Evolutionary conservation across 2,329 filamentous ascomycete species (phyloP).

Genomic region (Scleromitrula shiraiana): DNA sequence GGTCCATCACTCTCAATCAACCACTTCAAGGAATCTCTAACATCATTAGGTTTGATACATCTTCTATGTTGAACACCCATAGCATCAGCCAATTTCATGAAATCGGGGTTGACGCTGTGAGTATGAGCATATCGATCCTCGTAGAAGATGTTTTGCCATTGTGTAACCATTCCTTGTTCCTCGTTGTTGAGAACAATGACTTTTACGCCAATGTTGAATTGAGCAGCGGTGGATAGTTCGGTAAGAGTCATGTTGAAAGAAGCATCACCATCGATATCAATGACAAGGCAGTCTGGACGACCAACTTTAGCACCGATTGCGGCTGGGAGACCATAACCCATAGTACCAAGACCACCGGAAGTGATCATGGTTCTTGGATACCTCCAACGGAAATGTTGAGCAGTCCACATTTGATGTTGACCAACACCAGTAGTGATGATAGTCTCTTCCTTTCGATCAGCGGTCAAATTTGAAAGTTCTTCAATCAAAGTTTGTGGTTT

Average conservation of each 20-base stretch:
- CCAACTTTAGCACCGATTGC: constrained; percentile 94
- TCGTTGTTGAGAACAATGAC: constrained; percentile 93
- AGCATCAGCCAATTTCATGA: constrained; percentile 84
- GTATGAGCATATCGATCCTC: constrained; percentile 89
- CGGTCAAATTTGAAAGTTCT: constrained; percentile 78
- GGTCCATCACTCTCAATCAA: constrained; percentile 86
- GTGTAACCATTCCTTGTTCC: constrained; percentile 97
- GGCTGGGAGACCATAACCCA: constrained; percentile 91
- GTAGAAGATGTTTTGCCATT: constrained; percentile 98
- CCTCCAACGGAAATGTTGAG: constrained; percentile 94
- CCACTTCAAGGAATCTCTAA: constrained; percentile 75
- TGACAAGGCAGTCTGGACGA: constrained; percentile 52
- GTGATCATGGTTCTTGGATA: constrained; percentile 91
- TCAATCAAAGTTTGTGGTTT: constrained; percentile 93
- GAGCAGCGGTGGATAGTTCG: constrained; percentile 83
- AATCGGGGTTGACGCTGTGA: constrained; percentile 92
- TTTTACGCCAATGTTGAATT: constrained; percentile 97
- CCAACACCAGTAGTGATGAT: constrained; percentile 92
- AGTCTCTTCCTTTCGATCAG: constrained; percentile 70
- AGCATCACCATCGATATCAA: constrained; percentile 97
- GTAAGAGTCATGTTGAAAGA: constrained; percentile 98
- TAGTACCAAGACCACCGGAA: constrained; percentile 88
- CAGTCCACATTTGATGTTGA: constrained; percentile 98
- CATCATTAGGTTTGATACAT: constrained; percentile 66
- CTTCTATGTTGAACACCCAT: constrained; percentile 78